These are phyloP conservation scores for Leishmania major DNA, from an alignment of 208 protist genomes.

Conservation along the genomic window DNA sequence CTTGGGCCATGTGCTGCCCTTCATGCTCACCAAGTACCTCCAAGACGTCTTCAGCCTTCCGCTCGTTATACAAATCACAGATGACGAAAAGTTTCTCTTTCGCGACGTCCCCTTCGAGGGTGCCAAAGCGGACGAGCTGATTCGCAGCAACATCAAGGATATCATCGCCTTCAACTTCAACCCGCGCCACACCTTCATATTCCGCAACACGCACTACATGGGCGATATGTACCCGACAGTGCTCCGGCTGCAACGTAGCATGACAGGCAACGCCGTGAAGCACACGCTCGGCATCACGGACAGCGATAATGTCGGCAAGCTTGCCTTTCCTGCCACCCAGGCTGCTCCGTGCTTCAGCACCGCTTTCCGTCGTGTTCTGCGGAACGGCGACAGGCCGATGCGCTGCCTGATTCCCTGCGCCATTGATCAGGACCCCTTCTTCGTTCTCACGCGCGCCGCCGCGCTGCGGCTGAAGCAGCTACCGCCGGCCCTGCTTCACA, in stretches of 20 bases:
- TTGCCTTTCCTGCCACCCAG: slow-evolving; percentile 97
- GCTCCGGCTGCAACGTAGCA: slow-evolving; percentile 88
- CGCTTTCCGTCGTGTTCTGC: slow-evolving; percentile 95
- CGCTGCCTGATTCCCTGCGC: slow-evolving; percentile 98
- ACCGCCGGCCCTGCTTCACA: slow-evolving; percentile 97
- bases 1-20: slow-evolving; percentile 99
- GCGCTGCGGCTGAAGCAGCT: slow-evolving; percentile 89
- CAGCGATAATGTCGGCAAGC: slow-evolving; percentile 94
- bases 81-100: slow-evolving; percentile 99
- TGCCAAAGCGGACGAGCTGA: slow-evolving; percentile 75
- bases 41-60: slow-evolving; percentile 98
- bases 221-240: slow-evolving; percentile 96
- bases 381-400: slow-evolving; percentile 44
- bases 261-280: slow-evolving; percentile 93
- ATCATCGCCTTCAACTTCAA: slow-evolving; percentile 99
- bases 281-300: slow-evolving; percentile 95
- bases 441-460: slow-evolving; percentile 97
- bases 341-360: slow-evolving; percentile 96
- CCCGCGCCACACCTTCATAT: slow-evolving; percentile 98
- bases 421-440: slow-evolving; percentile 98
- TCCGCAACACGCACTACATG: slow-evolving; percentile 98
- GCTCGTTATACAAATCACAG: slow-evolving; percentile 99
- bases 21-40: slow-evolving; percentile 98
- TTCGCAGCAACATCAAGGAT: slow-evolving; percentile 97
- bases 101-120: slow-evolving; percentile 92